Base-by-base conservation (phyloP, 192 early-diverging fungal genomes). In the Coemansia asiatica region DNA sequence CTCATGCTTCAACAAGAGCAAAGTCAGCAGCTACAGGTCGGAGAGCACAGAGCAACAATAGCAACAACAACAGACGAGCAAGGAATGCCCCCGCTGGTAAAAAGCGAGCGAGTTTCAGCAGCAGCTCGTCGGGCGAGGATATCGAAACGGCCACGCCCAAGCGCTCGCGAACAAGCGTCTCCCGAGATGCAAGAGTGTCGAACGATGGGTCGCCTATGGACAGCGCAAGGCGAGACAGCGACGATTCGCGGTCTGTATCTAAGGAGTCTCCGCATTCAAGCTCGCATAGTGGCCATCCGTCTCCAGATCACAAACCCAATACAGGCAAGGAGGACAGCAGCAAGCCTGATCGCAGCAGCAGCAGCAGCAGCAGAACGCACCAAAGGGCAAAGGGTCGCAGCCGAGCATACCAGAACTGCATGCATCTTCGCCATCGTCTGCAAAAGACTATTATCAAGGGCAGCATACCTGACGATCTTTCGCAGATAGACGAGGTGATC, bases 371-470 rank as follows among this genome's bases (percentile, higher is more conserved):
- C 23, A 81, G 64, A 61, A 25, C 19, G 18, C 78, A 81, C 44
- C 77, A 71, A 51, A 40, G 56, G 1, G 4, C 48, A 36, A 81
- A 81, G 58, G 66, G 44, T 46, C 62, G 58, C 49, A 63, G 64
- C 69, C 75, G 75, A 36, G 50, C 66, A 44, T 78, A 70, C 55
- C 69, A 83, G 19, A 38, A 66, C 40, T 56, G 74, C 21, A 83
- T 83, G 81, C 76, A 75, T 44, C 69, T 78, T 28, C 72, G 81
- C 8, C 81, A 83, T 73, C 67, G 67, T 38, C 68, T 83, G 12
- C 81, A 83, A 53, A 83, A 83, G 67, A 72, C 75, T 2, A 54
- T 83, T 16, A 77, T 83, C 66, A 78, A 78, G 61, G 75, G 76
- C 18, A 50, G 57, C 15, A 27, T 67, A 5, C 81, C 69, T 13